Base-by-base conservation (phyloP, 768 basidiomycete species). In the Boletus sp. region DNA sequence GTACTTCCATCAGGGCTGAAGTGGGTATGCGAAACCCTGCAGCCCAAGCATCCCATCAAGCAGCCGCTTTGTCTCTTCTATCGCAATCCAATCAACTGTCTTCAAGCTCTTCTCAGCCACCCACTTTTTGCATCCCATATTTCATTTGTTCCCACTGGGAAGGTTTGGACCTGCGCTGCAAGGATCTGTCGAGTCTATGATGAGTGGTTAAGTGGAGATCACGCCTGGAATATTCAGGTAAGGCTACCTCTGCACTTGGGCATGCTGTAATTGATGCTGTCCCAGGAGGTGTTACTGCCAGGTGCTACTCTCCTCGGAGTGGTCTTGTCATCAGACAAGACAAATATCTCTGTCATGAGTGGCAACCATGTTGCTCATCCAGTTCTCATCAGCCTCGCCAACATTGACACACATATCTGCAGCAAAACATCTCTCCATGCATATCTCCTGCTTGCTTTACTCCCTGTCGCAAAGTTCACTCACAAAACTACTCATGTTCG, bases 351-450 rank as follows among this genome's bases (percentile, higher is more conserved):
- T n/a, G 7, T 40, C n/a, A 40, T 40, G 39, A 40, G 39, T 40
- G 39, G 39, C 7, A 40, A 40, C 39, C n/a, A 6, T n/a, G 39
- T 40, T 4, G n/a, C 39, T 40, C 7, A 15, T 7, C 61, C 56
- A 0, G 24, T 66, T 1, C 45, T 66, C 0, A 47, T 66, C 1
- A 52, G 55, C 17, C 55, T 66, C 1, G 49, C 60, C 1, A 64
- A 64, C 18, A 62, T 65, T 0, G 5, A 57, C 10, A 5, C 48
- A 11, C 9, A 29, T 0, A 58, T 65, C 30, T 39, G 39, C 0
- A 55, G 52, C 50, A 69, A 70, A 44, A 57, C 48, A 0, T 60
- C 54, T 0, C 44, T 59, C 3, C 57, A 68, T n/a, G 28, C 49
- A 0, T 63, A 57, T 11, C 29, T 57, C 5, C 47, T 60, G 0